Evolutionary conservation across 1,139 yeast genomes (phyloP), one percentile per base, ranked within the genome.

Genomic region (Kodamaea plutei): DNA sequence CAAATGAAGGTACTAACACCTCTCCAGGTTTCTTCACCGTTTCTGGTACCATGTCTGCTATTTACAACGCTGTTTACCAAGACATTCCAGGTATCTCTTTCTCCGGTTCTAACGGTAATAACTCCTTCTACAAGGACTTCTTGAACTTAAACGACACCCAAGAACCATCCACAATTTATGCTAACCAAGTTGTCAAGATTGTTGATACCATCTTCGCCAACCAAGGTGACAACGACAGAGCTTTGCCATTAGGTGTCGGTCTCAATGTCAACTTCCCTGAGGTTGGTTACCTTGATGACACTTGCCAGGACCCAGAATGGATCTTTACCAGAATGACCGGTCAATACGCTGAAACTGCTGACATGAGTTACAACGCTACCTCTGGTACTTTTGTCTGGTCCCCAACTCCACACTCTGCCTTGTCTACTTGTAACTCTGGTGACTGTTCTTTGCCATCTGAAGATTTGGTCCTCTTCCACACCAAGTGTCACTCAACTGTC

Each of bases 1-100:
- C 73, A 26, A 68, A 68, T 46, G 73, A 68, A 51, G 74, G 73
- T 40, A 47, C 56, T 32, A 68, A 68, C 54, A 38, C 54, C 42
- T 58, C 66, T 26, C 66, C 68, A 25, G 69, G 65, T 26, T 49
- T 52, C 40, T 64, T 45, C 51, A 61, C 73, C 25, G 40, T 61
- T 30, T 62, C 70, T 10, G 74, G 73, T 40, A 68, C 74, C 26
- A 58, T 65, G 43, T 72, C 69, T 44, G 73, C 73, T 32, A 49
- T 69, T 31, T 64, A 65, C 54, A 54, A 55, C 38, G 52, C 71
- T 22, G 61, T 65, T 25, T 64, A 64, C 56, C 55, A 71, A 45
- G 63, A 64, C 23, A 27, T 54, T 31, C 73, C 73, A 25, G 67
- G 64, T 23, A 50, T 66, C 41, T 72, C 73, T 8, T 59, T 68